Evolutionary conservation across 2,329 filamentous ascomycete genomes (phyloP), one percentile per base, ranked within the genome.

Genomic region (Triangularia verruculosa): DNA sequence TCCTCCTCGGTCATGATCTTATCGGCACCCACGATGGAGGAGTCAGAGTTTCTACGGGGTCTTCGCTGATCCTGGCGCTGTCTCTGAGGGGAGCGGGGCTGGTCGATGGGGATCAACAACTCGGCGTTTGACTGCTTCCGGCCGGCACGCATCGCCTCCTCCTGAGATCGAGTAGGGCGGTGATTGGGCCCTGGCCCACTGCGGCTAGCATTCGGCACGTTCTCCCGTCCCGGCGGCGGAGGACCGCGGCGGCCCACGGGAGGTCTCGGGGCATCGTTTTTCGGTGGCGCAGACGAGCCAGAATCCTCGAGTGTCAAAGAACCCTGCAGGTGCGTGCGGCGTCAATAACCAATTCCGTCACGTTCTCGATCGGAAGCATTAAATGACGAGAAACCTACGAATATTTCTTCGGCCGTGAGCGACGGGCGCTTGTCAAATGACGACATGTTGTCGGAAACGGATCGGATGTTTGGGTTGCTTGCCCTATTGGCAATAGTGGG

Each of bases 21-120:
- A 27, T 86, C 88, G 71, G 88, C 78, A 54, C 70, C 70, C n/a
- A 71, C 65, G 13, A 91, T 79, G 0, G 91, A 94, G 0, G 90
- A 92, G 63, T 94, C 91, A 2, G 91, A 94, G 74, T 93, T 93
- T 70, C 91, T 86, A 70, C 90, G 86, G 17, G 84, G 82, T 20
- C 88, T 32, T 27, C 57, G 84, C 62, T 82, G 78, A 54, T 80
- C 78, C 7, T 70, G 55, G 12, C 69, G 59, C n/a, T 17, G 39
- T 27, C 69, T 66, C 69, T 69, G 72, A 70, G 71, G 74, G 70
- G 68, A 74, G 72, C 64, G 71, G 52, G 64, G 60, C 72, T 65
- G 75, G 69, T 70, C 77, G 69, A 57, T 76, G 73, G 54, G 67
- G 30, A 51, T 68, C 70, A 75, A 64, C 70, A 77, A 70, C 70